Percentiles rank a stretch among this genome's conserved stretches.
These are phyloP conservation scores for Delphinella strobiligena DNA, from an alignment of 2,329 filamentous ascomycete species.

Conservation along the genomic window DNA sequence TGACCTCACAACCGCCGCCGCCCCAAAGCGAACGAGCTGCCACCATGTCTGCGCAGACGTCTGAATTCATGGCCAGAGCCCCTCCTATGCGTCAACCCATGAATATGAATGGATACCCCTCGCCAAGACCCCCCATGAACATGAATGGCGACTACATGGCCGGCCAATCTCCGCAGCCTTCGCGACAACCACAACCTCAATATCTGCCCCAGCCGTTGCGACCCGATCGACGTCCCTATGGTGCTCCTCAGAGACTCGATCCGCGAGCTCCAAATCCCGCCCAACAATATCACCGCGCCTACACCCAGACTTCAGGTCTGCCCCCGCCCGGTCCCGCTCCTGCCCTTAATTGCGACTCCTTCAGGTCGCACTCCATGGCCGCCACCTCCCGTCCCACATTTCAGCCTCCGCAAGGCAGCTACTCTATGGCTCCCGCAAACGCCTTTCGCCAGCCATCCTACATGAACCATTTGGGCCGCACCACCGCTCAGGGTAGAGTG, in stretches of 20 bases:
- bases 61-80: conserved; percentile 47
- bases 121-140: conserved; percentile 20
- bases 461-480: conserved; percentile 55
- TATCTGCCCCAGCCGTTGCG: conserved; percentile 49
- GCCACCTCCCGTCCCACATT: conserved; percentile 60
- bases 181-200: conserved; percentile 38
- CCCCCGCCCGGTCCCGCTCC: conserved; percentile 33
- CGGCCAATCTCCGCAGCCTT: conserved; percentile 16
- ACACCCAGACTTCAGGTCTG: conserved; percentile 18
- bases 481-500: conserved; percentile 80
- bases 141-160: conserved; percentile 31
- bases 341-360: conserved; percentile 72
- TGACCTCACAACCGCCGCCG: conserved; percentile 67
- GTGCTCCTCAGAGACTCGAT: conserved; percentile 59
- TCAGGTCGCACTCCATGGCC: conserved; percentile 87
- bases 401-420: conserved; percentile 45
- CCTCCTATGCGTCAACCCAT: conserved; percentile 45
- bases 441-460: conserved; percentile 71
- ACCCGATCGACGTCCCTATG: conserved; percentile 57
- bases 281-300: conserved; percentile 30
- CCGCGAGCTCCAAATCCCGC: conserved; percentile 39
- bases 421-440: conserved; percentile 52
- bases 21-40: conserved; percentile 58
- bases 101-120: conserved; percentile 28
- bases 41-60: conserved; percentile 43